These are phyloP conservation scores for Scenedesmus sp. DNA, from an alignment of 163 green algal genomes.

Conservation along the genomic window DNA sequence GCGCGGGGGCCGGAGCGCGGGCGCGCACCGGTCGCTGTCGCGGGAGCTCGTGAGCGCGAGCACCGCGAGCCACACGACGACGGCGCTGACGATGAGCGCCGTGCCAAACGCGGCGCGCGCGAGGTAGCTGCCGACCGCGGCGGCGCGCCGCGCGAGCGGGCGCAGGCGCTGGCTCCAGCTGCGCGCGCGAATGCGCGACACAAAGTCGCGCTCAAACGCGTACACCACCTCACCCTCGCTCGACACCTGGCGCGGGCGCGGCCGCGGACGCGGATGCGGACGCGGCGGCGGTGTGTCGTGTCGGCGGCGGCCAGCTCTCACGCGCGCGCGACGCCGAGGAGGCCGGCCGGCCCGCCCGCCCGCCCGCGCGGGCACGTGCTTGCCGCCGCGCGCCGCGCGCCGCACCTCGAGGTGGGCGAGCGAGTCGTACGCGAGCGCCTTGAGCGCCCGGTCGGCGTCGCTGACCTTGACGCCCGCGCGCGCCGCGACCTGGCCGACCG, in stretches of 20 bases:
- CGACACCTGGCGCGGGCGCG: conserved; percentile 92
- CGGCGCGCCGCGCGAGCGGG: not conserved
- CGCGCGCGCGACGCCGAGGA: too few species aligned
- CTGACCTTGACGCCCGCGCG: conserved; percentile 71
- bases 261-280: not conserved
- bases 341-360: too few species aligned
- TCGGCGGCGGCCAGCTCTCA: too few species aligned
- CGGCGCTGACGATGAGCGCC: conserved; percentile 82
- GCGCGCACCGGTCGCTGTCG: conserved; percentile 48
- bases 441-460: conserved; percentile 83
- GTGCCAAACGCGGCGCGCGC: conserved; percentile 86
- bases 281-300: not conserved
- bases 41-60: conserved; percentile 64
- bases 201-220: conserved; percentile 75
- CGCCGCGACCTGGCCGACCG: conserved; percentile 80
- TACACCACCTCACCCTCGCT: conserved; percentile 90
- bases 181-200: conserved; percentile 57
- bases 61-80: conserved; percentile 82
- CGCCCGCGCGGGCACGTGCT: not conserved
- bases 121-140: conserved; percentile 55
- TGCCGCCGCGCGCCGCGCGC: too few species aligned
- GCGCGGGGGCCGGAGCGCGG: too few species aligned
- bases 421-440: conserved; percentile 87
- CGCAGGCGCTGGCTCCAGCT: conserved; percentile 53
- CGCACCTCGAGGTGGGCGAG: conserved; percentile 78